Percentiles rank a stretch among this genome's conserved stretches.
These are phyloP conservation scores for Globisporangium radiosum DNA, from an alignment of 352 stramenopile species.

Conservation along the genomic window DNA sequence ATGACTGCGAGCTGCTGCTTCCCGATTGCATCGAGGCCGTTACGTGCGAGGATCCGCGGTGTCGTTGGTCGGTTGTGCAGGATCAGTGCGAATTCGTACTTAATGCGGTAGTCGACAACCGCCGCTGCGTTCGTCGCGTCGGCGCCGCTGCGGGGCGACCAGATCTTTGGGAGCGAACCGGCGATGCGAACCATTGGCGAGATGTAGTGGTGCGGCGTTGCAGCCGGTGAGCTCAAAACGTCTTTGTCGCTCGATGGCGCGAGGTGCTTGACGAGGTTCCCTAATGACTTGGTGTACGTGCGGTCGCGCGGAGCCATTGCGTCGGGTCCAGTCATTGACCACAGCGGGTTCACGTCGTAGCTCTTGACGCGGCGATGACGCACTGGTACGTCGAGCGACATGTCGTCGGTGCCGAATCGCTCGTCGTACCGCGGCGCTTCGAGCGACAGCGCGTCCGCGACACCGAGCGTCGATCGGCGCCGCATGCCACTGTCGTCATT, in stretches of 20 bases:
- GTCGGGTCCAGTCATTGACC: conserved; percentile 12
- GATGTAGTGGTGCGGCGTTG: conserved; percentile 21
- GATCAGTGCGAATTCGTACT: conserved; percentile 82
- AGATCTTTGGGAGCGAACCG: conserved; percentile 50
- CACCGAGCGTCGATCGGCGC: conserved; percentile 11
- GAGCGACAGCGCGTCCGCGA: conserved; percentile 37
- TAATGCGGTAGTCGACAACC: conserved; percentile 54
- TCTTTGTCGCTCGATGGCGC: conserved; percentile 36
- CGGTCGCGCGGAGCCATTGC: conserved; percentile 29
- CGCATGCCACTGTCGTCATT: not conserved
- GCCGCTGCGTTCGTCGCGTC: conserved; percentile 19
- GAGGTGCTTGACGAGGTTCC: conserved; percentile 76
- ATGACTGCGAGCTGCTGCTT: conserved; percentile 77
- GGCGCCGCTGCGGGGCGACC: conserved; percentile 53
- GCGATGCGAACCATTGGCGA: conserved; percentile 44
- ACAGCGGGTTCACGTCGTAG: conserved; percentile 28
- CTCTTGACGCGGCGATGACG: conserved; percentile 46
- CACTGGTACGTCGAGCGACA: conserved; percentile 1
- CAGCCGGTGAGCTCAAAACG: conserved; percentile 5
- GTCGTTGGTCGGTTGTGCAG: conserved; percentile 80
- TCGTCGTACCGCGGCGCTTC: conserved; percentile 32
- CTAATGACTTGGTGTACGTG: conserved; percentile 76
- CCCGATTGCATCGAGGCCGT: conserved; percentile 62
- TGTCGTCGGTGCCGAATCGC: not conserved
- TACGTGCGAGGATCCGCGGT: conserved; percentile 60